These are phyloP conservation scores for Elsinoe batatas DNA, from an alignment of 2,329 filamentous ascomycete species.

Conservation along the genomic window DNA sequence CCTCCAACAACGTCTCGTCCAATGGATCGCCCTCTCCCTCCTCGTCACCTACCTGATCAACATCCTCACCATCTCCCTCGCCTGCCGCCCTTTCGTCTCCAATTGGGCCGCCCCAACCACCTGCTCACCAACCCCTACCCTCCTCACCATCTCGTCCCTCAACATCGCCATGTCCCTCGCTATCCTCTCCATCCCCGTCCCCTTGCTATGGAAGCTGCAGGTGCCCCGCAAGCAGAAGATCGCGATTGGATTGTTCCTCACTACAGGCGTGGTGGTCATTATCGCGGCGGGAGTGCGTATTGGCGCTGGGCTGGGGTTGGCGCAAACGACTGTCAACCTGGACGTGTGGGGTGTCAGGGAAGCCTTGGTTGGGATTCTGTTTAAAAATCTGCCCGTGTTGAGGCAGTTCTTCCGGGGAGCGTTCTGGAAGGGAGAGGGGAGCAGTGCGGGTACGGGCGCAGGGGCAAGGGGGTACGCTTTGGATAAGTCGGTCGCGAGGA, in stretches of 20 bases:
- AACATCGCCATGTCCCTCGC: conserved; percentile 26
- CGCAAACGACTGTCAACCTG: conserved; percentile 25
- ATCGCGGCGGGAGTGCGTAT: conserved; percentile 27
- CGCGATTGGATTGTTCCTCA: conserved; percentile 24
- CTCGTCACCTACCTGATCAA: neutral
- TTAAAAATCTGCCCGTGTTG: conserved; percentile 28
- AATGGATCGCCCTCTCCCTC: neutral
- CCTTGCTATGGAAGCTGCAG: conserved; percentile 26
- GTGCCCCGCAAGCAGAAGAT: conserved; percentile 24
- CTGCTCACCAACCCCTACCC: conserved; percentile 17
- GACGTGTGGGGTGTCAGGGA: conserved; percentile 31
- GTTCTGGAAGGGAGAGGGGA: conserved; percentile 21
- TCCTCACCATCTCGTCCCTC: conserved; percentile 21
- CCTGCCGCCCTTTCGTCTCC: neutral
- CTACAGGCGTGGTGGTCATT: conserved; percentile 28
- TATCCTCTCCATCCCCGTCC: conserved; percentile 27
- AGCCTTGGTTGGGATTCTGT: conserved; percentile 26
- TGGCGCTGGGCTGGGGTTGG: conserved; percentile 22
- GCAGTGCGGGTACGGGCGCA: neutral
- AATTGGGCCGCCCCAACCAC: neutral
- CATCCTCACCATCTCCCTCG: conserved; percentile 7
- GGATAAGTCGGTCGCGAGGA: neutral
- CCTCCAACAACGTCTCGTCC: neutral
- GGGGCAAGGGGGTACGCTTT: neutral
- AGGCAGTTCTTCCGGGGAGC: conserved; percentile 21